Evolutionary conservation across 2,329 filamentous ascomycete species (phyloP).

Genomic region (Sarocladium kiliense): DNA sequence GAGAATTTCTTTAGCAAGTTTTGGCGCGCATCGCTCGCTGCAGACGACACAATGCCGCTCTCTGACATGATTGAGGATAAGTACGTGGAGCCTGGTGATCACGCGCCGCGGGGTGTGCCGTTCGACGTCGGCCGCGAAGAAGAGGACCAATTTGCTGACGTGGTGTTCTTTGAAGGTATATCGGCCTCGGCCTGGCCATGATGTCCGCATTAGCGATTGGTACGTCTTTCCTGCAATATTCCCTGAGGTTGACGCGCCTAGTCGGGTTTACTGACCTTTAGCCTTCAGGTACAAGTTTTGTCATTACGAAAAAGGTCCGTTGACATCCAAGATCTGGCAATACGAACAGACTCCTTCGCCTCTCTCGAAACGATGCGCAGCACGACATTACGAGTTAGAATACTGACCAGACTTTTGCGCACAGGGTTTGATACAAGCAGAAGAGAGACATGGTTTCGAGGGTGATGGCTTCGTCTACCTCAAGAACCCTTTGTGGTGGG

Average conservation of each 20-base stretch:
- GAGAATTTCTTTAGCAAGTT: background rate
- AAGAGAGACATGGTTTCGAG: constrained; percentile 89
- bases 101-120: background rate
- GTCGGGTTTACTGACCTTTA: constrained; percentile 19
- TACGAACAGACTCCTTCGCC: background rate
- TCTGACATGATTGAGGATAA: constrained; percentile 32
- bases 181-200: constrained; percentile 71
- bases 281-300: constrained; percentile 81
- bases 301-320: constrained; percentile 94
- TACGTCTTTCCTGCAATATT: constrained; percentile 32
- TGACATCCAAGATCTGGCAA: background rate
- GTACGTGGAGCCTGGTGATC: constrained; percentile 20
- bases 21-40: background rate
- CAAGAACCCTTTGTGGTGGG: constrained; percentile 96
- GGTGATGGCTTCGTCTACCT: constrained; percentile 94
- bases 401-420: background rate
- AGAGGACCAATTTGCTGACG: background rate
- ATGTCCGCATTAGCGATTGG: constrained; percentile 71
- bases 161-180: constrained; percentile 50
- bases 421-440: constrained; percentile 83
- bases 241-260: constrained; percentile 1
- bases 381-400: too few species aligned
- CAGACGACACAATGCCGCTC: background rate
- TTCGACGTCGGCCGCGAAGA: background rate
- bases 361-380: background rate